Evolutionary conservation across 1,139 yeast species (phyloP), one percentile per base, ranked within the genome.

Genomic region (Yamadazyma dushanensis): DNA sequence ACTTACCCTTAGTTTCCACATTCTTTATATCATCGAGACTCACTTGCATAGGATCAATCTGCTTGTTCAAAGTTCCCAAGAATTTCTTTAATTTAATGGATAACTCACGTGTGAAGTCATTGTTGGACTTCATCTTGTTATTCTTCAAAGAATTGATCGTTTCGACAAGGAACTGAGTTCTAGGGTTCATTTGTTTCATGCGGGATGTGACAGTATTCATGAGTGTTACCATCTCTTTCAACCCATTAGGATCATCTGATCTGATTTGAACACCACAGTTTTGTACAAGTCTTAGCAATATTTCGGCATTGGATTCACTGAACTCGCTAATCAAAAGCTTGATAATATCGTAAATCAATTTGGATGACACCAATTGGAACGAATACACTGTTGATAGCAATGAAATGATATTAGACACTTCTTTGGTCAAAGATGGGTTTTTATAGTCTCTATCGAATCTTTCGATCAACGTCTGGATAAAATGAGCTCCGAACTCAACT

Each of bases 401-500:
- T 1, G 90, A 76, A n/a, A 86, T 59, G 36, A 88, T 53, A 53
- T 92, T 92, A 7, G 80, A 69, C 1, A 84, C 73, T 46, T 80
- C 83, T 49, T 82, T 86, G 1, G 71, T 66, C 11, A 53, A 50
- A 5, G 53, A 45, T 0, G 50, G 40, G 5, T 58, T 61, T 5
- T 53, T 51, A 29, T 65, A 54, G 39, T 56, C 56, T 17, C 45
- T 50, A 40, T 76, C 79, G 56, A 79, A 80, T 39, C 67, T 71
- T 47, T 87, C 96, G 19, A 90, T 84, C 36, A 87, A 57, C 0
- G 78, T 71, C 55, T 94, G 98, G 24, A 90, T 70, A 45, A 89
- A 83, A 49, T 70, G 78, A 0, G 97, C 98, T 38, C 96, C 97
- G 59, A 89, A 85, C 45, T 88, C 96, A 23, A 83, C 78, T 14